Evolutionary conservation across 352 stramenopile genomes (phyloP).

Genomic region (Globisporangium apiculatum): DNA sequence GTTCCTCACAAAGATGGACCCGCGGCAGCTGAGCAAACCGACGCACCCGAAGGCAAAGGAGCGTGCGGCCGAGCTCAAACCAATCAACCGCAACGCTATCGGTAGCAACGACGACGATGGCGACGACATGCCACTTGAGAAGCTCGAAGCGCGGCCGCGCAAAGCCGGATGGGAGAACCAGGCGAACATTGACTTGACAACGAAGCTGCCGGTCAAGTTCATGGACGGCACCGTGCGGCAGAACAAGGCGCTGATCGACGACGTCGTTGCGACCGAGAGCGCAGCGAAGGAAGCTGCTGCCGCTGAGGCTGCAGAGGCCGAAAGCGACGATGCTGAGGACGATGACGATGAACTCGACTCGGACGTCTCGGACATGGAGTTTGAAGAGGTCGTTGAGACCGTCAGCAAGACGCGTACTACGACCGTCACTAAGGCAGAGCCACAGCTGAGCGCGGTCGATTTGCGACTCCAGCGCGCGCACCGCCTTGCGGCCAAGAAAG

Average conservation of each 20-base stretch:
- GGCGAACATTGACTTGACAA: constrained; percentile 49
- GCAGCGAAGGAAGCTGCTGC: constrained; percentile 18
- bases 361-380: constrained; percentile 78
- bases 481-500: constrained; percentile 77
- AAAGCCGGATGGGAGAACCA: constrained; percentile 52
- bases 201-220: constrained; percentile 82
- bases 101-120: constrained; percentile 19
- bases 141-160: constrained; percentile 65
- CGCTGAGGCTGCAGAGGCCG: constrained; percentile 26
- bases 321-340: constrained; percentile 8
- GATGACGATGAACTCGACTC: constrained; percentile 42
- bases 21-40: constrained; percentile 48
- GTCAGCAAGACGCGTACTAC: constrained; percentile 6
- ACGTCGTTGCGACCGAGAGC: constrained; percentile 15
- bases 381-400: constrained; percentile 54
- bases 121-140: constrained; percentile 56
- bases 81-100: constrained; percentile 13
- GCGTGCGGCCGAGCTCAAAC: background rate
- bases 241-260: constrained; percentile 64
- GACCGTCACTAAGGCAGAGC: background rate
- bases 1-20: constrained; percentile 79
- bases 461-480: constrained; percentile 56
- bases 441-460: constrained; percentile 39
- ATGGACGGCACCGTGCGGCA: constrained; percentile 77
- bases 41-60: constrained; percentile 28